A percentile compares a stretch with the other conserved stretches of the same genome.
Conservation (phyloP, 768 basidiomycete species). For the Lactarius sanguifluus region DNA sequence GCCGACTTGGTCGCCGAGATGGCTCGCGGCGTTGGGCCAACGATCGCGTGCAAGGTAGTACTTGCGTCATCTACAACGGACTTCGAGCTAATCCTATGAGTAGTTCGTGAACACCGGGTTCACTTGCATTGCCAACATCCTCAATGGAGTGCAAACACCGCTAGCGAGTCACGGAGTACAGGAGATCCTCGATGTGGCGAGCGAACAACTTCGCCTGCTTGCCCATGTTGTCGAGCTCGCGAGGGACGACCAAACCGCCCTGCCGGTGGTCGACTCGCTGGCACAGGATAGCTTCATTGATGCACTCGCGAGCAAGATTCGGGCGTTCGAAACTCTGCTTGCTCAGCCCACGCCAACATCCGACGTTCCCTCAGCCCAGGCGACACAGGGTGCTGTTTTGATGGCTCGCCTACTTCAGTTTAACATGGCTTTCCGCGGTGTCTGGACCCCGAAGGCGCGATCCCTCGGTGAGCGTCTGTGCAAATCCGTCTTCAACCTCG, state of each 20-base stretch:
- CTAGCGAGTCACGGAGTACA: constrained; percentile 33
- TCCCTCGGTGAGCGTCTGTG: constrained; percentile 47
- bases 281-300: constrained; percentile 60
- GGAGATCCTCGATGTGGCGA: constrained; percentile 44
- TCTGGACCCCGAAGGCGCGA: constrained; percentile 55
- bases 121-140: constrained; percentile 57
- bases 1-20: constrained; percentile 85
- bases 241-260: constrained; percentile 44
- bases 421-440: constrained; percentile 59
- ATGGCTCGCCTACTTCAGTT: constrained; percentile 72
- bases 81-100: constrained; percentile 1
- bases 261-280: constrained; percentile 51
- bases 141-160: constrained; percentile 38
- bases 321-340: constrained; percentile 36
- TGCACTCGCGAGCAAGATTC: constrained; percentile 49
- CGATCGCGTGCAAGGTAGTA: constrained; percentile 66
- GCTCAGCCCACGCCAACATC: constrained; percentile 29
- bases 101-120: constrained; percentile 79
- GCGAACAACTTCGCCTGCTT: constrained; percentile 66
- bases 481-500: constrained; percentile 42
- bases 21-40: constrained; percentile 63
- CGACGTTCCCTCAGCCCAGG: constrained; percentile 26
- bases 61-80: not conserved
- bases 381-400: constrained; percentile 49
- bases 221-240: constrained; percentile 68